Conservation (phyloP, 2,329 filamentous ascomycete species). For the Sporothrix luriei region DNA sequence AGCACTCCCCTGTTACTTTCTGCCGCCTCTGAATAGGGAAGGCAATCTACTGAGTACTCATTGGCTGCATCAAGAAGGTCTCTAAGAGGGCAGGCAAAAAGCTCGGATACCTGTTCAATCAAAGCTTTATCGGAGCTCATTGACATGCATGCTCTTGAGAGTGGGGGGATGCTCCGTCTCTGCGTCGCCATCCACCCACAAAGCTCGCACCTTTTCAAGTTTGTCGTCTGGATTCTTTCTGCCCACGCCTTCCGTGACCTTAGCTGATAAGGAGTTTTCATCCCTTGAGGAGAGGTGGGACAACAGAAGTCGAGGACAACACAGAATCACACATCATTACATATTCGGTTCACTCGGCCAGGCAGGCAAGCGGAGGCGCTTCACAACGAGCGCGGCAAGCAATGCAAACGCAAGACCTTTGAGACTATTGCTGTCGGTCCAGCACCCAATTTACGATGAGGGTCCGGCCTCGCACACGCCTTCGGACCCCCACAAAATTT, state of each 20-base stretch:
- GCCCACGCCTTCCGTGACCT: constrained; percentile 26
- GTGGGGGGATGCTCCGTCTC: no score
- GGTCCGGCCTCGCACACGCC: neutral
- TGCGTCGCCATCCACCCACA: neutral
- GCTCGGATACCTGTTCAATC: neutral
- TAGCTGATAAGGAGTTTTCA: constrained; percentile 24
- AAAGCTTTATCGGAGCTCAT: constrained; percentile 10
- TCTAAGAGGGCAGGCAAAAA: neutral
- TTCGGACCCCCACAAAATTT: no score
- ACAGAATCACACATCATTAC: constrained; percentile 26
- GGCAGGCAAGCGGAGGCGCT: neutral
- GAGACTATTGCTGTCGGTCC: neutral
- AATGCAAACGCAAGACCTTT: neutral
- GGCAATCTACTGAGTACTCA: neutral
- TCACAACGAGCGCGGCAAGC: neutral
- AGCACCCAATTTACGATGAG: neutral
- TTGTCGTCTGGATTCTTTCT: neutral
- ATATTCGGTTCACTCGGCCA: constrained; percentile 8
- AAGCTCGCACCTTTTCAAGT: neutral
- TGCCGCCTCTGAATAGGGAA: neutral
- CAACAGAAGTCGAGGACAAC: neutral
- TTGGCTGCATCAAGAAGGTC: neutral
- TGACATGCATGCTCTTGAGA: neutral
- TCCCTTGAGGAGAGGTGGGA: neutral
- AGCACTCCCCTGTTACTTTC: neutral